Percentiles rank a stretch among this genome's conserved stretches.
These are phyloP conservation scores for Podospora comata DNA, from an alignment of 495 filamentous ascomycete species.

Conservation along the genomic window DNA sequence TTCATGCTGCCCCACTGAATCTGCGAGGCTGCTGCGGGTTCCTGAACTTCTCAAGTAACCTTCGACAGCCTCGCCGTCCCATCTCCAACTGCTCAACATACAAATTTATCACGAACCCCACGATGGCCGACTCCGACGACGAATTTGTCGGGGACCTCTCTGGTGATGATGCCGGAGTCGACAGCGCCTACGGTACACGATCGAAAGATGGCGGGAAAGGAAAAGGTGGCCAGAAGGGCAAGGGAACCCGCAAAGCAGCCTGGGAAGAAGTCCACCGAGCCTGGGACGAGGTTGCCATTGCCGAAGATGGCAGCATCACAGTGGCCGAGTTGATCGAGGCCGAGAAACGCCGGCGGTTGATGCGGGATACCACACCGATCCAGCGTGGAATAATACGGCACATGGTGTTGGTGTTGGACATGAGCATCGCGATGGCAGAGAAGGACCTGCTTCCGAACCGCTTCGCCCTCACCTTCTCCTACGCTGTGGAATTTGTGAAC, in stretches of 20 bases:
- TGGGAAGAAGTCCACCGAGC: conserved; percentile 51
- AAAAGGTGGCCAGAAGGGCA: conserved; percentile 24
- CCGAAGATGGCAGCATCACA: conserved; percentile 41
- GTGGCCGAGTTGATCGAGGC: conserved; percentile 42
- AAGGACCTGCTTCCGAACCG: conserved; percentile 89
- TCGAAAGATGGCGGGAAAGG: conserved; percentile 31
- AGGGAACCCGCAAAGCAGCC: conserved; percentile 32
- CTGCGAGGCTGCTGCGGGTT: neutral
- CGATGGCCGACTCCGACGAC: conserved; percentile 75
- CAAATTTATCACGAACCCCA: conserved; percentile 2
- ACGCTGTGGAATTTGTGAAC: conserved; percentile 80
- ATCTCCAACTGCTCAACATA: neutral
- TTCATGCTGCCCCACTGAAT: neutral
- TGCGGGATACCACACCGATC: conserved; percentile 88
- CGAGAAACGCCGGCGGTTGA: conserved; percentile 52
- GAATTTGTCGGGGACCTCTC: conserved; percentile 75
- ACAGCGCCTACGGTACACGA: conserved; percentile 24
- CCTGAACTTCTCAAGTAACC: neutral
- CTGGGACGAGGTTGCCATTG: conserved; percentile 46
- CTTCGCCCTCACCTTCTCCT: conserved; percentile 75
- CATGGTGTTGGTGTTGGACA: conserved; percentile 85
- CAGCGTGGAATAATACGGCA: conserved; percentile 97
- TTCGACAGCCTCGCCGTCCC: neutral
- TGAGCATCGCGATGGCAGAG: conserved; percentile 89
- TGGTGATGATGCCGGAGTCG: conserved; percentile 65